phyloP scores from a whole-genome alignment of 257 asterid species.

The Nicotiana paniculata region DNA sequence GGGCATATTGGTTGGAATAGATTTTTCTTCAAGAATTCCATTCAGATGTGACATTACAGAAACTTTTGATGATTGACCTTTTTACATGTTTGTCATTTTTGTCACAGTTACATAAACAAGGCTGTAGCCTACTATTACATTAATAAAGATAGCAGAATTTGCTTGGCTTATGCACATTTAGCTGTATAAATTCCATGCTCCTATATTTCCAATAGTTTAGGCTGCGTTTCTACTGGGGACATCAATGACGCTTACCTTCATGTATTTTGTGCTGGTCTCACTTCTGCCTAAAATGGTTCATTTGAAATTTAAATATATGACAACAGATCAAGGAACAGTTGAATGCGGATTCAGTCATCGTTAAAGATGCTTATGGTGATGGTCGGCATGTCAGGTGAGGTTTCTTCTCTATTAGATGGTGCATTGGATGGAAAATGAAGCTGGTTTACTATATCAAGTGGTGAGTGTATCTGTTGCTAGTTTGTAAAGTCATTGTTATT shows the following conservation, averaged over 20 bases:
- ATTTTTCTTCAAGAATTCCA: not conserved
- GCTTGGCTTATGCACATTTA: not conserved
- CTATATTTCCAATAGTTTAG: not conserved
- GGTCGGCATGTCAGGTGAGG: constrained; percentile 96
- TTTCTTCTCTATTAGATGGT: not conserved
- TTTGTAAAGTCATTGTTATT: not conserved
- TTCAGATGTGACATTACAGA: not conserved
- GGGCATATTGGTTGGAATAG: not conserved
- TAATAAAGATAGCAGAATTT: not conserved
- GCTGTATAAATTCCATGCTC: not conserved
- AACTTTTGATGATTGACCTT: not conserved
- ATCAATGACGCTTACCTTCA: not conserved
- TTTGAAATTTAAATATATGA: constrained; percentile 13
- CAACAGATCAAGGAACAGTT: constrained; percentile 80
- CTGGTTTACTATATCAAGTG: not conserved
- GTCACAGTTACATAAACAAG: not conserved
- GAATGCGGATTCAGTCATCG: constrained; percentile 70
- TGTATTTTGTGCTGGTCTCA: not conserved
- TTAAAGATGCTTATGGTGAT: constrained; percentile 85
- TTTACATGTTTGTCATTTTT: not conserved
- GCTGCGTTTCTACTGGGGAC: not conserved
- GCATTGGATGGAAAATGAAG: not conserved
- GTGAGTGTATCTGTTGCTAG: not conserved
- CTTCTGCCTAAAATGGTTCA: not conserved
- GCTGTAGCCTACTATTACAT: not conserved